Base-by-base conservation (phyloP, 2,329 filamentous ascomycete genomes). In the Aspergillus sp. region DNA sequence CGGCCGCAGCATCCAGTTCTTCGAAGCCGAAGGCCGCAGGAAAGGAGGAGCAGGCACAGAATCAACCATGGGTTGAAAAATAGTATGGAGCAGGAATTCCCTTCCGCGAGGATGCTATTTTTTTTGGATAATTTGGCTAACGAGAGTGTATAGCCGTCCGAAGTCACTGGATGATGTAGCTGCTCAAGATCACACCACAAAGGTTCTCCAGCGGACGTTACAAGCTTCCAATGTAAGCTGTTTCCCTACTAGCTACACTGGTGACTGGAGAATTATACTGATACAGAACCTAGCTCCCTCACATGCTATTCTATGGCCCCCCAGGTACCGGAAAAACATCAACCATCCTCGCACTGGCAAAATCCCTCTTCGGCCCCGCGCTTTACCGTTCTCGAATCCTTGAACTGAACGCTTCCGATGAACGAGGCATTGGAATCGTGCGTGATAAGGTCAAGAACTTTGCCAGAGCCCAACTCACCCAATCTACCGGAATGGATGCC, bases 281-380 rank as follows among this genome's bases (percentile, higher is more conserved):
- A 12, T 27, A 0, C 1, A 39, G 31, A 27, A 10, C 30, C 27
- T 51, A 88, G 82, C 85, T 98, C 33, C 93, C 93, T 3, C 94
- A 99, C 69, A 96, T 98, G 89, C 87, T 99, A 59, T 97, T 97
- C 77, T 98, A 98, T 65, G 93, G 93, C 4, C 93, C 94, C 0
- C 94, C 93, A 0, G 93, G 93, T 34, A 98, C 93, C 0, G 93
- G 93, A 56, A 99, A 99, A 74, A 99, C 93, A 1, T 95, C 89
- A 2, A 98, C 94, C 0, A 90, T 99, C 57, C 86, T 99, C 51
- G 94, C 94, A 2, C 84, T 98, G 28, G 90, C 93, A 43, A 96
- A 96, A 70, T 90, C 97, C 64, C 86, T 99, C 48, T 98, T 95
- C 71, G 94, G 93, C 1, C 93, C 93, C 34, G 89, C 95, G 54